phyloP scores from a whole-genome alignment of 345 rosid species.

The Euphorbia peplus region DNA sequence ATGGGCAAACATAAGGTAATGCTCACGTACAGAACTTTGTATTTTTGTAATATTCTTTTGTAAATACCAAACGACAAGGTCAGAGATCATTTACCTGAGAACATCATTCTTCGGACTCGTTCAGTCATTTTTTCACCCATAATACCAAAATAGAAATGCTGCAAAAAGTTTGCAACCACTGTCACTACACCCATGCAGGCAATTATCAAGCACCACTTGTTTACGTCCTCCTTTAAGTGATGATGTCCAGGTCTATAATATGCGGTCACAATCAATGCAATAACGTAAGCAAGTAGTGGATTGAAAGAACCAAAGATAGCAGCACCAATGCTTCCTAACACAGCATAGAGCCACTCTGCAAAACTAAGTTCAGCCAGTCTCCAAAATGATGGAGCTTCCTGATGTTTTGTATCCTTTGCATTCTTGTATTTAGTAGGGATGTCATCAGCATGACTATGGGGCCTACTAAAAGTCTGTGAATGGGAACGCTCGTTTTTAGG shows the following conservation, averaged over 20 bases:
- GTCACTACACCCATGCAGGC: constrained; percentile 99
- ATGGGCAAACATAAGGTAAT: constrained; percentile 18
- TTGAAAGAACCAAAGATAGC: constrained; percentile 97
- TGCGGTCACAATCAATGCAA: constrained; percentile 74
- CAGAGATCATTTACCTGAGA: constrained; percentile 61
- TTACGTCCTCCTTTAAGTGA: constrained; percentile 67
- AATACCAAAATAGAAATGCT: constrained; percentile 97
- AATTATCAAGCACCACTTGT: constrained; percentile 97
- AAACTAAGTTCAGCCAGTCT: constrained; percentile 90
- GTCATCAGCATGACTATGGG: constrained; percentile 79
- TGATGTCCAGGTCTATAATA: constrained; percentile 48
- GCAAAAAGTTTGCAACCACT: constrained; percentile 93
- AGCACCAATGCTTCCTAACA: constrained; percentile 96
- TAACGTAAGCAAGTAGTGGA: constrained; percentile 95
- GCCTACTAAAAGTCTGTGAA: constrained; percentile 96
- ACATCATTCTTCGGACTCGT: constrained; percentile 98
- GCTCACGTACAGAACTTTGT: constrained; percentile 14
- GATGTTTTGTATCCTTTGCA: constrained; percentile 46
- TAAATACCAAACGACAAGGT: constrained; percentile 10
- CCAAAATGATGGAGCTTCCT: constrained; percentile 82
- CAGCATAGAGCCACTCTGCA: constrained; percentile 98
- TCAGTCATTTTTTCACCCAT: constrained; percentile 99
- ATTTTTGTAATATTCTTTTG: background rate
- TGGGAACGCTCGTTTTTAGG: constrained; percentile 94
- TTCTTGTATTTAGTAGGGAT: constrained; percentile 45